phyloP scores from a whole-genome alignment of 495 filamentous ascomycete species.

The Podospora pseudoanserina region DNA sequence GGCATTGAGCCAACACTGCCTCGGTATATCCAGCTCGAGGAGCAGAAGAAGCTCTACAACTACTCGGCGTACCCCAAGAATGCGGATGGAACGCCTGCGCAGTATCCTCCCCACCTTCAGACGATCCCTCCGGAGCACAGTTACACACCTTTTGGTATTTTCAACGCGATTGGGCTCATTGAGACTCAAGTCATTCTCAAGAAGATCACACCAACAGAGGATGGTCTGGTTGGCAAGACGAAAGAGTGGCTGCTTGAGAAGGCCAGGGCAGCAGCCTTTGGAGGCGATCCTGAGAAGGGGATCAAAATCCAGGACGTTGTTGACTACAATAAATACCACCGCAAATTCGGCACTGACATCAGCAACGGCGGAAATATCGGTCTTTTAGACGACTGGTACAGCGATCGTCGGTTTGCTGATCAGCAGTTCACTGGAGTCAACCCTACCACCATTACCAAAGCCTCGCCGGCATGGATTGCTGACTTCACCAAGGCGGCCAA shows the following conservation, averaged over 20 bases:
- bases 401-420: conserved; percentile 49
- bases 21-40: conserved; percentile 27
- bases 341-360: conserved; percentile 40
- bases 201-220: conserved; percentile 34
- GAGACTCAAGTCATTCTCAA: conserved; percentile 34
- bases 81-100: conserved; percentile 24
- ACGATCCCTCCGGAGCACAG: conserved; percentile 28
- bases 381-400: conserved; percentile 45
- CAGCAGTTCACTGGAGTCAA: conserved; percentile 50
- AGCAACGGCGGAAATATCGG: conserved; percentile 41
- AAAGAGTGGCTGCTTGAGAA: conserved; percentile 31
- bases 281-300: conserved; percentile 33
- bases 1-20: conserved; percentile 36
- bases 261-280: conserved; percentile 24
- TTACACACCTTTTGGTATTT: conserved; percentile 27
- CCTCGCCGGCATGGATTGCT: conserved; percentile 31
- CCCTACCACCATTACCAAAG: conserved; percentile 43
- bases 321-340: conserved; percentile 36
- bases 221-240: conserved; percentile 31
- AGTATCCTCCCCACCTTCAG: conserved; percentile 39
- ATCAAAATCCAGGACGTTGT: conserved; percentile 40
- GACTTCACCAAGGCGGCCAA: conserved; percentile 38
- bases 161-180: conserved; percentile 32
- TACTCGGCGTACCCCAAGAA: conserved; percentile 30
- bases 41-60: conserved; percentile 33